Conservation (phyloP, 495 filamentous ascomycete species). For the Penicillium nucicola region DNA sequence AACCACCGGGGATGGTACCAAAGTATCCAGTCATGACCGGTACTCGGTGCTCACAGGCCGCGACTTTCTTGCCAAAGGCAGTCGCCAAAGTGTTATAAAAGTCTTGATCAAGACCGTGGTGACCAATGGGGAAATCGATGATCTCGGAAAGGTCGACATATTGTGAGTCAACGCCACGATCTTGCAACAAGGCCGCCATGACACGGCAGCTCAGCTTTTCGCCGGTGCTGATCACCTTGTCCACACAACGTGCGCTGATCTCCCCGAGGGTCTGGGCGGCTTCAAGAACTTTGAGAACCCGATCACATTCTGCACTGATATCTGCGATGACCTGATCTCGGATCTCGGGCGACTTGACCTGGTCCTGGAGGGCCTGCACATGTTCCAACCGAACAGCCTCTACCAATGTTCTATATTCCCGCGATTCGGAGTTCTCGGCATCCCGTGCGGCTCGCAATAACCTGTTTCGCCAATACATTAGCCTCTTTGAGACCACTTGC, state of each 20-base stretch:
- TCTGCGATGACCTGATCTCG: conserved; percentile 52
- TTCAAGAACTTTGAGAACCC: conserved; percentile 56
- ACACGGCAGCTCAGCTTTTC: conserved; percentile 91
- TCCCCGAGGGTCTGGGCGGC: conserved; percentile 60
- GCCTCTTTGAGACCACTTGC: neutral
- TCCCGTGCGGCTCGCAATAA: conserved; percentile 68
- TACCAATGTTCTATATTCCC: conserved; percentile 67
- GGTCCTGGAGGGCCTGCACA: conserved; percentile 58
- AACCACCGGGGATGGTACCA: conserved; percentile 75
- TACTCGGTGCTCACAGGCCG: conserved; percentile 64
- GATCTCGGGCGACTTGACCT: conserved; percentile 60
- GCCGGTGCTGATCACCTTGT: conserved; percentile 86
- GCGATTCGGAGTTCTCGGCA: conserved; percentile 57
- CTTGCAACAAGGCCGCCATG: conserved; percentile 76
- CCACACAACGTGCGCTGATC: conserved; percentile 77
- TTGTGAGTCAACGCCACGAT: conserved; percentile 73
- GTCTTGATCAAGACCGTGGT: conserved; percentile 63
- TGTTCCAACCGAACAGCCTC: conserved; percentile 74
- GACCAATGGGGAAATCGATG: conserved; percentile 56
- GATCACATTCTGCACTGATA: conserved; percentile 69
- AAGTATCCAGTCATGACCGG: conserved; percentile 87
- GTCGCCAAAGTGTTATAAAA: conserved; percentile 75
- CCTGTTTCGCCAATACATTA: conserved; percentile 30
- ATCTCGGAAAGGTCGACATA: conserved; percentile 83
- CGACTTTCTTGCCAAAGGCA: conserved; percentile 63